These are phyloP conservation scores for Naganishia sp. DNA, from an alignment of 1,284 basidiomycete genomes.

Conservation along the genomic window DNA sequence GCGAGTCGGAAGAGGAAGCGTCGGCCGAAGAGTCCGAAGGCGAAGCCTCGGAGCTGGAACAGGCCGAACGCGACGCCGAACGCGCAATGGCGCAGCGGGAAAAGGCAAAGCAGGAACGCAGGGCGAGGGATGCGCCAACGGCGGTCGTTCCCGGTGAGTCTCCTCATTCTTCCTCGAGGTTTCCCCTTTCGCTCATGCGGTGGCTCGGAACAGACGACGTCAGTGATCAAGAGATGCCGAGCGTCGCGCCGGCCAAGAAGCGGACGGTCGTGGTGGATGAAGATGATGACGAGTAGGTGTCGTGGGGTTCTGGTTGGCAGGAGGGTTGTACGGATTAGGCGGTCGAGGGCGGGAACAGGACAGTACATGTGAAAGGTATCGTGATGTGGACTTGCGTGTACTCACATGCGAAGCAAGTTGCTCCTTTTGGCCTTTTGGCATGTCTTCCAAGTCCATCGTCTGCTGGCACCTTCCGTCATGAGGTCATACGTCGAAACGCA, in stretches of 20 bases:
- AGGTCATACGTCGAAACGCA: too few relatives aligned
- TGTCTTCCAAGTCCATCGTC: too few relatives aligned
- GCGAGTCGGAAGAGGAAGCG: constrained; percentile 3
- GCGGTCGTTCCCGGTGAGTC: constrained; percentile 13
- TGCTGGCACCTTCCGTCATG: too few relatives aligned
- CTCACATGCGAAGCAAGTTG: too few relatives aligned
- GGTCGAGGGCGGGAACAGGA: too few relatives aligned
- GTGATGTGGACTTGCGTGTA: too few relatives aligned
- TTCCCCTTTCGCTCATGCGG: neutral
- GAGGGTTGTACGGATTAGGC: too few relatives aligned
- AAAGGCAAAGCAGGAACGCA: constrained; percentile 15
- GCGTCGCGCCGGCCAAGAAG: constrained; percentile 18
- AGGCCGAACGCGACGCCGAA: constrained; percentile 10
- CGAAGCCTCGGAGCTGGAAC: constrained; percentile 16
- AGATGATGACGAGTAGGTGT: constrained; percentile 14
- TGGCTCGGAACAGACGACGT: constrained; percentile 4
- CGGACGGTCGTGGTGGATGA: constrained; percentile 22
- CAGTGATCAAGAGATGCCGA: constrained; percentile 15
- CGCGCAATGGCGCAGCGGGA: constrained; percentile 13
- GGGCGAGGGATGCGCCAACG: constrained; percentile 21
- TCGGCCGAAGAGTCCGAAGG: constrained; percentile 28
- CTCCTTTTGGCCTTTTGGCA: too few relatives aligned
- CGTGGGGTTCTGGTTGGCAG: too few relatives aligned
- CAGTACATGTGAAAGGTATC: too few relatives aligned
- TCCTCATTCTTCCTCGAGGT: neutral